These are phyloP conservation scores for Oxyria digyna DNA, from an alignment of 148 eudicot genomes.

Conservation along the genomic window DNA sequence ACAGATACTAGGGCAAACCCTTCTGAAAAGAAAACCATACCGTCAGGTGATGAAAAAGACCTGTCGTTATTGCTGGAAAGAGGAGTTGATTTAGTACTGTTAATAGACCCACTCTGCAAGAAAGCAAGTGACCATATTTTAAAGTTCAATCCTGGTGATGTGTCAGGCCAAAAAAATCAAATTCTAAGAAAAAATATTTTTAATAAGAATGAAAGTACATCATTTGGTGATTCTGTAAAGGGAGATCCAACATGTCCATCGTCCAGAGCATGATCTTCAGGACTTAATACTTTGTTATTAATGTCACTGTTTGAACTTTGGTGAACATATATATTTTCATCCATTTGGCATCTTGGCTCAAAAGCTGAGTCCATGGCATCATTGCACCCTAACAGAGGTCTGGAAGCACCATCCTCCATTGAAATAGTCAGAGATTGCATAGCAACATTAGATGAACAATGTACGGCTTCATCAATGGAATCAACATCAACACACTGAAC, in stretches of 20 bases:
- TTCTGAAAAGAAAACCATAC: slow-evolving; percentile 10
- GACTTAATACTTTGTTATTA: slow-evolving; percentile 16
- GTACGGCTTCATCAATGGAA: slow-evolving; percentile 15
- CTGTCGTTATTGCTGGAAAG: slow-evolving; percentile 28
- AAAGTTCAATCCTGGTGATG: neutral
- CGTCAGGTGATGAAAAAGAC: slow-evolving; percentile 29
- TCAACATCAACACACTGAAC: slow-evolving; percentile 24
- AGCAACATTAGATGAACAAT: slow-evolving; percentile 14
- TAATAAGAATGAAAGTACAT: slow-evolving; percentile 26
- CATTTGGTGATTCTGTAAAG: slow-evolving; percentile 26
- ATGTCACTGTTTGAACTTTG: slow-evolving; percentile 12
- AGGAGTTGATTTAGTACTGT: slow-evolving; percentile 25
- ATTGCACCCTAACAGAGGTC: slow-evolving; percentile 11
- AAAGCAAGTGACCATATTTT: neutral
- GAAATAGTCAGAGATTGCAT: slow-evolving; percentile 12
- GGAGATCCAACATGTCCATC: slow-evolving; percentile 16
- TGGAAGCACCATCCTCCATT: slow-evolving; percentile 13
- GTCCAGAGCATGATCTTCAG: slow-evolving; percentile 18
- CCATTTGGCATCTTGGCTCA: slow-evolving; percentile 12
- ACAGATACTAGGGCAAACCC: neutral
- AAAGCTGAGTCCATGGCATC: slow-evolving; percentile 9
- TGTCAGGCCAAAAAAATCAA: neutral
- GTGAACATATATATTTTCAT: slow-evolving; percentile 8
- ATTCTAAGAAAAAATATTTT: slow-evolving; percentile 5
- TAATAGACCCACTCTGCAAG: slow-evolving; percentile 16